Evolutionary conservation across 2,329 filamentous ascomycete genomes (phyloP).

Genomic region (Coleophoma crateriformis): DNA sequence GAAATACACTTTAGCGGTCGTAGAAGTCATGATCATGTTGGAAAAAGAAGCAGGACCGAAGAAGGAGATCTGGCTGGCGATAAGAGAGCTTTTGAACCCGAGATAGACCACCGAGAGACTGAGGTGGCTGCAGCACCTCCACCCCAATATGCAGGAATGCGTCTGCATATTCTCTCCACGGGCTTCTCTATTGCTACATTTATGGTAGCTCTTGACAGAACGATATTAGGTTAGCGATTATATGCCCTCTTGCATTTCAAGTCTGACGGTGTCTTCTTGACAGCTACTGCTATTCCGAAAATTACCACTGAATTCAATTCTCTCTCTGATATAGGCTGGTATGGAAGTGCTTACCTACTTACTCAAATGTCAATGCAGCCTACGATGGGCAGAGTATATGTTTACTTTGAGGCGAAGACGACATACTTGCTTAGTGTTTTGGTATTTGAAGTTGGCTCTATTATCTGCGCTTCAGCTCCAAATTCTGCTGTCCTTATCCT

Average conservation of each 20-base stretch:
- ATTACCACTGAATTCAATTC: conserved; percentile 30
- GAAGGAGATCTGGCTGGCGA: no score
- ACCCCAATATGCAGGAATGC: not conserved
- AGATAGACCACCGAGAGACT: no score
- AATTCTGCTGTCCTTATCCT: conserved; percentile 23
- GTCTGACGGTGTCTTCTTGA: not conserved
- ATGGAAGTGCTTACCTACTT: conserved; percentile 26
- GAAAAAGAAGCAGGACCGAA: no score
- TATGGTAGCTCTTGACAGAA: not conserved
- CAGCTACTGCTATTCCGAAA: conserved; percentile 29
- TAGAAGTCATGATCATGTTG: no score
- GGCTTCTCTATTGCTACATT: not conserved
- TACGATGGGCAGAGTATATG: conserved; percentile 17
- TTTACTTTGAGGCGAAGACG: conserved; percentile 14
- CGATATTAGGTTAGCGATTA: not conserved
- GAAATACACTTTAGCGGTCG: no score
- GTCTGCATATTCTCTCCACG: not conserved
- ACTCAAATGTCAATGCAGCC: conserved; percentile 22
- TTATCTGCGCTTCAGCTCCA: conserved; percentile 20
- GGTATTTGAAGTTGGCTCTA: conserved; percentile 22
- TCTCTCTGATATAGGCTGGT: conserved; percentile 29
- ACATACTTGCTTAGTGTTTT: conserved; percentile 11
- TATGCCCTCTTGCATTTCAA: not conserved
- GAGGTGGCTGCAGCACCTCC: no score
- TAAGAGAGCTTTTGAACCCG: no score